Evolutionary conservation across 768 basidiomycete species (phyloP).

Genomic region (Xerocomus potaroensis): DNA sequence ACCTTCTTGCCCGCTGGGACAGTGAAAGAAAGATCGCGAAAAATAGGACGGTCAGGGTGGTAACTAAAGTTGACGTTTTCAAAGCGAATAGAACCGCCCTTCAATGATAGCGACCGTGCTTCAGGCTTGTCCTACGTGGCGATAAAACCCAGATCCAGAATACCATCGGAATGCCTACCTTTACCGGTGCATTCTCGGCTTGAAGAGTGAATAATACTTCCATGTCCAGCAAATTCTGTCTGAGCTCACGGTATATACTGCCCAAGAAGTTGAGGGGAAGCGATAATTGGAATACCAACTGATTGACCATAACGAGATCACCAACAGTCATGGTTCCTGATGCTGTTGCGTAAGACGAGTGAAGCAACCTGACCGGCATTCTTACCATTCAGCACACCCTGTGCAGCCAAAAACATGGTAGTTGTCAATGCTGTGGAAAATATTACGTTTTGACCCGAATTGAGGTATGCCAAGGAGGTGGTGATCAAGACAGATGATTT

Average conservation of each 20-base stretch:
- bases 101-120: conserved; percentile 63
- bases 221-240: conserved; percentile 97
- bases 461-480: conserved; percentile 87
- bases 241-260: conserved; percentile 94
- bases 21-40: conserved; percentile 80
- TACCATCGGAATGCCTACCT: conserved; percentile 35
- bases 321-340: conserved; percentile 96
- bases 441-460: conserved; percentile 96
- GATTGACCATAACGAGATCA: conserved; percentile 99
- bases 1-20: conserved; percentile 96
- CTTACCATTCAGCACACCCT: conserved; percentile 86
- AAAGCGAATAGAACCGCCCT: conserved; percentile 87
- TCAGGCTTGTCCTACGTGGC: conserved; percentile 56
- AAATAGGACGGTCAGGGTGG: conserved; percentile 89
- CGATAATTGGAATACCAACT: conserved; percentile 95
- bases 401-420: conserved; percentile 95
- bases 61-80: conserved; percentile 92
- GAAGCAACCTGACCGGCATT: not conserved
- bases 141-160: not conserved
- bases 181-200: conserved; percentile 68
- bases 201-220: conserved; percentile 90
- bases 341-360: conserved; percentile 1
- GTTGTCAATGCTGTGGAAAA: conserved; percentile 90
- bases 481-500: conserved; percentile 92
- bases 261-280: conserved; percentile 96